These are phyloP conservation scores for Oryza brachyantha DNA, from an alignment of 176 grass and related monocot species.

Conservation along the genomic window DNA sequence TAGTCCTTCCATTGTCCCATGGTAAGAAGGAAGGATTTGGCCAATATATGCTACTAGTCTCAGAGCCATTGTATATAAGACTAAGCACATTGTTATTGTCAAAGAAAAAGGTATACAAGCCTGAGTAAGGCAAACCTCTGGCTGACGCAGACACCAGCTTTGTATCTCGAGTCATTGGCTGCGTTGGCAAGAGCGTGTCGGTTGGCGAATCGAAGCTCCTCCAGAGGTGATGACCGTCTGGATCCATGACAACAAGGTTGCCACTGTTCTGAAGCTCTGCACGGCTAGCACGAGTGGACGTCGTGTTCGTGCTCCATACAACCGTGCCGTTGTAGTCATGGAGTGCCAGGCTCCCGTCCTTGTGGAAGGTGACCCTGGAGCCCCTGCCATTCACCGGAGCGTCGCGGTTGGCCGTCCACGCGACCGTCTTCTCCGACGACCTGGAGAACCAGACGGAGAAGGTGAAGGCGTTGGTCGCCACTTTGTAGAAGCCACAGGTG, in stretches of 20 bases:
- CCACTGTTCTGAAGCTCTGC: constrained; percentile 25
- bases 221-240: not conserved
- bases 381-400: constrained; percentile 47
- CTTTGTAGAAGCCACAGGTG: constrained; percentile 59
- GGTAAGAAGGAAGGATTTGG: not conserved
- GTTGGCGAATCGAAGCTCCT: constrained; percentile 52
- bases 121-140: constrained; percentile 40
- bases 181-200: constrained; percentile 41
- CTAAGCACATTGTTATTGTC: constrained; percentile 40
- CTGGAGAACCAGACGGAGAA: constrained; percentile 56
- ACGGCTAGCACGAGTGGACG: not conserved
- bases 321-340: constrained; percentile 22
- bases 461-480: constrained; percentile 54
- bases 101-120: constrained; percentile 46
- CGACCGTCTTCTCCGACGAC: constrained; percentile 10
- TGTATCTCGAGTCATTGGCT: constrained; percentile 39
- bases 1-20: constrained; percentile 1
- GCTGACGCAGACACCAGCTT: constrained; percentile 36
- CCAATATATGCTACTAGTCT: constrained; percentile 51
- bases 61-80: constrained; percentile 46
- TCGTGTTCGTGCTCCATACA: constrained; percentile 42
- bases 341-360: constrained; percentile 5
- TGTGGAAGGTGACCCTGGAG: constrained; percentile 28
- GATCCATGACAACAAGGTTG: constrained; percentile 35
- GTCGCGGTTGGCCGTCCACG: constrained; percentile 60